Evolutionary conservation across 2,329 filamentous ascomycete species (phyloP), one percentile per base, ranked within the genome.

Genomic region (Stemphylium lycopersici): DNA sequence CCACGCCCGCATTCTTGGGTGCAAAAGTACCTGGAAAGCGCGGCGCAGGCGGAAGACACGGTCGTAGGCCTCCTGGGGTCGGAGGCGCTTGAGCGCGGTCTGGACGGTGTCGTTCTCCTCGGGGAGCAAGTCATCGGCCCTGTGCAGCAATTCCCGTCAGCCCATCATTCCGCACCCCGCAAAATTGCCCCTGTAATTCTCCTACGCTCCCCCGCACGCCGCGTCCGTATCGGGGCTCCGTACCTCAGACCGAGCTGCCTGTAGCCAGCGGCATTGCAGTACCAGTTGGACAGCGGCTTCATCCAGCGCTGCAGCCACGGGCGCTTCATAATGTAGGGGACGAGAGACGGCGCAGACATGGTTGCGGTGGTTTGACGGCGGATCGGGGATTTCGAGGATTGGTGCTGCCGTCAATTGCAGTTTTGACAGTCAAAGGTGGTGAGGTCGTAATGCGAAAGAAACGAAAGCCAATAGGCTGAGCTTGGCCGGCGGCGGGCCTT

Each of bases 11-110:
- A n/a, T 34, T 2, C 8, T 1, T 38, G 2, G 31, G 12, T 20
- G 7, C 26, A 29, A 12, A 22, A 76, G 62, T 80, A 90, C 88
- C 84, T 99, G 95, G 80, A 96, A 88, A 71, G 95, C 93, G 80
- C 95, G 88, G 81, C 95, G 91, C 79, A 99, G 87, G 75, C 95
- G 93, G 88, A 92, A 99, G 77, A 98, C 87, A 77, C 95, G 93
- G 83, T 99, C 95, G 82, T 98, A 98, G 71, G 88, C 85, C 77
- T 95, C 91, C 83, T 96, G 91, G 71, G 91, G 85, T 54, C 90
- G 86, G 60, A 99, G 90, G 77, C 95, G 91, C 85, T 90, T 90
- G 73, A 99, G 85, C 61, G 95, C 95, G 69, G 88, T 85, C 79
- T 95, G 89, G 71, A 96, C 91, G 54, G 83, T 80, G 71, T 95